Percentiles rank a stretch among this genome's conserved stretches.
These are phyloP conservation scores for Athelia psychrophila DNA, from an alignment of 1,284 basidiomycete species.

Conservation along the genomic window DNA sequence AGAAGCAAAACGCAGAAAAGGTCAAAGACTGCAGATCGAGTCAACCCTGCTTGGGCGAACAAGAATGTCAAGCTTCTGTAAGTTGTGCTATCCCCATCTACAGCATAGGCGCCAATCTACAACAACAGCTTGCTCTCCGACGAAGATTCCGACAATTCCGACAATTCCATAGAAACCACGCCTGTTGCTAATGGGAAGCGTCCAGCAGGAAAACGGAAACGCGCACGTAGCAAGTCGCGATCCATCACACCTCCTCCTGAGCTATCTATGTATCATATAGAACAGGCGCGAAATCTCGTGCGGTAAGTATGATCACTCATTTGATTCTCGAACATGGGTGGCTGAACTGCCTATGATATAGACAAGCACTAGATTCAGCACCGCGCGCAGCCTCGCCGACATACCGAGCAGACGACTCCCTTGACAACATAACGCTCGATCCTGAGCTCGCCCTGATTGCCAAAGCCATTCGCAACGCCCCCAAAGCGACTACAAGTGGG, in stretches of 20 bases:
- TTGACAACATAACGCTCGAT: slow-evolving; percentile 48
- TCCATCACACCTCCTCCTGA: slow-evolving; percentile 74
- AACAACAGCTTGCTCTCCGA: slow-evolving; percentile 42
- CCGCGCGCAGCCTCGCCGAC: slow-evolving; percentile 44
- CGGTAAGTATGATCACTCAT: slow-evolving; percentile 38
- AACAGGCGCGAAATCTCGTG: slow-evolving; percentile 52
- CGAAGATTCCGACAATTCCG: slow-evolving; percentile 43
- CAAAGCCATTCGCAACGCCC: slow-evolving; percentile 26
- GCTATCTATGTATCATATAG: slow-evolving; percentile 46
- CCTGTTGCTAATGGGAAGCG: slow-evolving; percentile 12
- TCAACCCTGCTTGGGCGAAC: slow-evolving; percentile 30
- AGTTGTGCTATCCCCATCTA: slow-evolving; percentile 23
- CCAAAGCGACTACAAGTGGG: slow-evolving; percentile 17
- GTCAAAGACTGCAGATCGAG: slow-evolving; percentile 20
- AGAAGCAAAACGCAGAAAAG: slow-evolving; percentile 38
- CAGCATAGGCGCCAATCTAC: slow-evolving; percentile 29
- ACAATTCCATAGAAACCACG: slow-evolving; percentile 28
- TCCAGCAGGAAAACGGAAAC: slow-evolving; percentile 35
- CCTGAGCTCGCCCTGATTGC: slow-evolving; percentile 61
- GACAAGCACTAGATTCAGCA: slow-evolving; percentile 40
- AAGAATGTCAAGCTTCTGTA: slow-evolving; percentile 26
- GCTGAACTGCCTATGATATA: slow-evolving; percentile 18
- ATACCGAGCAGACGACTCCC: slow-evolving; percentile 39
- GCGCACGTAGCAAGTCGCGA: slow-evolving; percentile 53
- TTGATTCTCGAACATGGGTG: background rate